Percentiles rank a stretch among this genome's conserved stretches.
Evolutionary conservation across 2,329 filamentous ascomycete species (phyloP).

Genomic region (Aspergillus udagawae): DNA sequence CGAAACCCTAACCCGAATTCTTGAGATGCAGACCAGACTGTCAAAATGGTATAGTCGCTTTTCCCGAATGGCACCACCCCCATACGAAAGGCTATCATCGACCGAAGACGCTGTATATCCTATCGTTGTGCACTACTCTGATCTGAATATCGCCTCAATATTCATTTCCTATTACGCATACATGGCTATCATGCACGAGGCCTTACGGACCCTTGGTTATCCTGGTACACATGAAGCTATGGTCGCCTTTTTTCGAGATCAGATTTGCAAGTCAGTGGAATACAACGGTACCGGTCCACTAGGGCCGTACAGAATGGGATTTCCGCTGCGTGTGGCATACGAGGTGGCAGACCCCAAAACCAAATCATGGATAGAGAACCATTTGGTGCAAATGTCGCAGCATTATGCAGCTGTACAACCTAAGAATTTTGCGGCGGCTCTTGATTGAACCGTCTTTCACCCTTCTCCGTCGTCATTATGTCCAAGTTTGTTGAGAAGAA

Average conservation of each 20-base stretch:
- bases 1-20: constrained; percentile 10
- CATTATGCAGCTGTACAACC: constrained; percentile 22
- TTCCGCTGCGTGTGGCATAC: constrained; percentile 22
- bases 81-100: constrained; percentile 16
- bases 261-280: constrained; percentile 30
- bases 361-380: constrained; percentile 21
- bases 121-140: constrained; percentile 17
- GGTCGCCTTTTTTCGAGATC: constrained; percentile 22
- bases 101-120: constrained; percentile 18
- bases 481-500: no score
- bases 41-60: constrained; percentile 20
- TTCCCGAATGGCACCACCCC: constrained; percentile 12
- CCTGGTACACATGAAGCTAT: constrained; percentile 21
- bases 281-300: constrained; percentile 20
- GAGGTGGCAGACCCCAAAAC: constrained; percentile 22
- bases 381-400: constrained; percentile 20
- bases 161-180: constrained; percentile 25
- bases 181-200: constrained; percentile 25
- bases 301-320: constrained; percentile 25
- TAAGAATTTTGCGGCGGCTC: constrained; percentile 8
- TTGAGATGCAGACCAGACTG: constrained; percentile 20
- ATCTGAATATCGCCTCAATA: constrained; percentile 19
- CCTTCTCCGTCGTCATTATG: no score
- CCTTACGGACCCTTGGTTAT: constrained; percentile 17
- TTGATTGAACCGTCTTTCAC: background rate